Evolutionary conservation across 2,329 filamentous ascomycete genomes (phyloP), one percentile per base, ranked within the genome.

Genomic region (Trichoderma endophyticum): DNA sequence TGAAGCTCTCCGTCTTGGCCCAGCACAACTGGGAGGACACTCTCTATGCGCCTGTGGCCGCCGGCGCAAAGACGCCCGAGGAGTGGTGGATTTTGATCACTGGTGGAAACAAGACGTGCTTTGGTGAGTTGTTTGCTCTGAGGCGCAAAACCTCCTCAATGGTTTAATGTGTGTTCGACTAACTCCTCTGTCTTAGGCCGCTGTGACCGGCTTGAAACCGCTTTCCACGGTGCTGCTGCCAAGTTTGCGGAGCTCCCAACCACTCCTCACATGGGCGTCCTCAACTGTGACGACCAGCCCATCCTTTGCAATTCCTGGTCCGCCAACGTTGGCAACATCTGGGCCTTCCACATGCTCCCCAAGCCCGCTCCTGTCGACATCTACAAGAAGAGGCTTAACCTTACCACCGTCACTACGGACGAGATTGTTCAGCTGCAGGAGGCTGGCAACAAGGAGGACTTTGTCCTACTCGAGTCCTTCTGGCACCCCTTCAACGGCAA

Each of bases 51-150:
- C 87, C 89, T 34, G 88, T 92, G 72, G 84, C 88, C 73, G 81
- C 88, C 9, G 88, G 82, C 32, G 86, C 87, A 74, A 87, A 88
- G 12, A 86, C 85, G 73, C 91, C 92, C 6, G 91, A 92, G 81
- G 91, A 94, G 82, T 94, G 91, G 91, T 90, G 92, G 85, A 84
- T 95, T 73, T 86, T 92, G 75, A 83, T 93, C 75, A 92, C 90
- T 11, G 93, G 93, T 71, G 86, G 91, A 76, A 94, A 95, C 85
- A 91, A 90, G 84, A 94, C 92, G 36, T 95, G 93, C 84, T 91
- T 87, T 79, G 87, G 88, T 89, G 83, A 72, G 85, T n/a, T 70
- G 24, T 14, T 21, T 14, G 11, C 15, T 61, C 68, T 26, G 11
- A 48, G 18, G 48, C 14, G 39, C 39, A 4, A 24, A 66, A 67